phyloP scores from a whole-genome alignment of 2,329 filamentous ascomycete species.

The Xylariales sp. region DNA sequence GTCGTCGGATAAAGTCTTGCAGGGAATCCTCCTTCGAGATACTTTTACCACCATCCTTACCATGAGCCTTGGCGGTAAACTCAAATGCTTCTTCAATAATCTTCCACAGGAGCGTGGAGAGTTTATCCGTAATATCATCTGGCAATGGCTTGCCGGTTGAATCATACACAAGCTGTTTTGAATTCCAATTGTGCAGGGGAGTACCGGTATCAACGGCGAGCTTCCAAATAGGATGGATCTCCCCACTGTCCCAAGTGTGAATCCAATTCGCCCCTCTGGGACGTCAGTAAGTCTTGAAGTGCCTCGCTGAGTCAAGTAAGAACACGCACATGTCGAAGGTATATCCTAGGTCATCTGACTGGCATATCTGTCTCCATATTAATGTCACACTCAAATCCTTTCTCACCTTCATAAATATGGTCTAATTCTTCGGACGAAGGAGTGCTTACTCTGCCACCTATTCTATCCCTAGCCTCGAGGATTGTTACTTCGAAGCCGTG shows the following conservation, averaged over 20 bases:
- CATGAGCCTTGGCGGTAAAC: constrained; percentile 46
- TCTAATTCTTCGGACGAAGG: background rate
- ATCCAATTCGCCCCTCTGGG: constrained; percentile 52
- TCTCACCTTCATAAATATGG: constrained; percentile 7
- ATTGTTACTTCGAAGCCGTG: constrained; percentile 51
- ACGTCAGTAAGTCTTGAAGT: too few relatives aligned
- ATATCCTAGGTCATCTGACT: constrained; percentile 25
- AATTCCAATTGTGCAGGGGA: constrained; percentile 40
- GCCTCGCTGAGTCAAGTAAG: too few relatives aligned
- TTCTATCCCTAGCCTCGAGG: constrained; percentile 49
- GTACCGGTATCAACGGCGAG: constrained; percentile 45
- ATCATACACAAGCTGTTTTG: constrained; percentile 37
- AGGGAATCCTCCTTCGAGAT: constrained; percentile 51
- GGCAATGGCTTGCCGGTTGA: constrained; percentile 11
- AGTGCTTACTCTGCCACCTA: constrained; percentile 47
- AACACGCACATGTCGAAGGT: constrained; percentile 23
- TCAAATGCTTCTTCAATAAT: constrained; percentile 56
- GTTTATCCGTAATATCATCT: constrained; percentile 13
- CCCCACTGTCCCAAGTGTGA: constrained; percentile 37
- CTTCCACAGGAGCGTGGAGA: constrained; percentile 43
- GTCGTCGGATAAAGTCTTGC: constrained; percentile 51
- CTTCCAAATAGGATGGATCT: constrained; percentile 49
- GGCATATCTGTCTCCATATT: constrained; percentile 20
- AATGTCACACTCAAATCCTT: background rate
- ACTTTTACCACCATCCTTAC: constrained; percentile 21